These are phyloP conservation scores for Oryza glaberrima DNA, from an alignment of 176 grass and related monocot species.

Conservation along the genomic window DNA sequence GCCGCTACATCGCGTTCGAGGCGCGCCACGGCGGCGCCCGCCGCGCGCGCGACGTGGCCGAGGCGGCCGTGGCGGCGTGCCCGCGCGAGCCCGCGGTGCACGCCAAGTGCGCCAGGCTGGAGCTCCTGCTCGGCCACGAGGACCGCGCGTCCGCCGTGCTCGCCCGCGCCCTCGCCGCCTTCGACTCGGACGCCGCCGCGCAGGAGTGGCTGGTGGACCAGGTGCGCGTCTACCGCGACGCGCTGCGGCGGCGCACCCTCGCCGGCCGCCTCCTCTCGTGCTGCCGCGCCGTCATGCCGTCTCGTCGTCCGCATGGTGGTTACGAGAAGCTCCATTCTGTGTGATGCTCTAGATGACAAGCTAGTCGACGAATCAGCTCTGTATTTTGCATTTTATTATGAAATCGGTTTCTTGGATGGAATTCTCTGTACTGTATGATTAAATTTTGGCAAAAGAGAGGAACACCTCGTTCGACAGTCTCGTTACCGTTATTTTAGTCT, in stretches of 20 bases:
- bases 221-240: background rate
- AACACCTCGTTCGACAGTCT: no score
- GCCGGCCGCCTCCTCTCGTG: no score
- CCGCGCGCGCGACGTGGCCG: background rate
- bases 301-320: no score
- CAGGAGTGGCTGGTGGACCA: background rate
- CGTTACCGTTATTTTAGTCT: no score
- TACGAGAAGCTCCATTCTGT: no score
- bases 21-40: background rate
- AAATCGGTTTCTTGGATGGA: no score
- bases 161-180: background rate
- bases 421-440: no score
- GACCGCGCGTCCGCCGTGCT: background rate
- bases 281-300: no score
- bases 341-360: no score
- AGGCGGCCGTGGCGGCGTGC: background rate
- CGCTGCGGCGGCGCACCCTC: background rate
- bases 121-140: background rate
- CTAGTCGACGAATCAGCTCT: no score
- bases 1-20: constrained; percentile 17
- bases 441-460: no score
- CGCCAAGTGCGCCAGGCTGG: background rate
- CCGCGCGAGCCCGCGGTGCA: constrained; percentile 2
- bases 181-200: background rate
- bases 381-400: no score